Base-by-base conservation (phyloP, 108 stramenopile genomes). In the Nannochloropsis salina region DNA sequence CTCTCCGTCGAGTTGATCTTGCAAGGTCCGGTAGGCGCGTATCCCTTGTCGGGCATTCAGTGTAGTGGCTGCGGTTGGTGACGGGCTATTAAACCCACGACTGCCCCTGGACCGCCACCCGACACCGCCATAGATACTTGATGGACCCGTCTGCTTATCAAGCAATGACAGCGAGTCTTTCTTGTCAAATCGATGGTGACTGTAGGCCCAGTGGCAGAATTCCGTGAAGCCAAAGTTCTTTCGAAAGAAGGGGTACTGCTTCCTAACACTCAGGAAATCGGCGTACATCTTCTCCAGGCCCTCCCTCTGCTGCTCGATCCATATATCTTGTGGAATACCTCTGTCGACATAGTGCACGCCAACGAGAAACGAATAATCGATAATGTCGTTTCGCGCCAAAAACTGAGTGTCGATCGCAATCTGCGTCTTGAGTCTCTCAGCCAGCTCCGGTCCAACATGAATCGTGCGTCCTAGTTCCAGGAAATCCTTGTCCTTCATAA, bases 341-440 rank as follows among this genome's bases (percentile, higher is more conserved):
- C 61, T 74, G n/a, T 74, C 61, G n/a, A 74, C 61, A 74, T 74
- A 74, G n/a, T 74, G 61, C 8, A 74, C 61, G n/a, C 61, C 61
- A 0, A 74, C 61, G 20, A 74, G 61, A 74, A 74, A 74, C 8
- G 61, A 74, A 8, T 74, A 74, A 8, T 74, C 61, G n/a, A 74
- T 74, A n/a, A 74, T 74, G n/a, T n/a, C 61, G n/a, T 74, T 74
- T n/a, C 61, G 61, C 20, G 61, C 61, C 61, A 74, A 74, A 6
- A 74, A 74, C 61, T 74, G 61, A 15, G 61, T n/a, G 61, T 74
- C 61, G n/a, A 74, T 74, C 61, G 61, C 61, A 6, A 74, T 74
- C 61, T 74, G 61, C 8, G 61, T n/a, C 61, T 74, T 74, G 61
- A 74, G 61, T n/a, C n/a, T 74, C 61, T 74, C 61, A n/a, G 61